These are phyloP conservation scores for Castanea sativa DNA, from an alignment of 306 rosid species.

Conservation along the genomic window DNA sequence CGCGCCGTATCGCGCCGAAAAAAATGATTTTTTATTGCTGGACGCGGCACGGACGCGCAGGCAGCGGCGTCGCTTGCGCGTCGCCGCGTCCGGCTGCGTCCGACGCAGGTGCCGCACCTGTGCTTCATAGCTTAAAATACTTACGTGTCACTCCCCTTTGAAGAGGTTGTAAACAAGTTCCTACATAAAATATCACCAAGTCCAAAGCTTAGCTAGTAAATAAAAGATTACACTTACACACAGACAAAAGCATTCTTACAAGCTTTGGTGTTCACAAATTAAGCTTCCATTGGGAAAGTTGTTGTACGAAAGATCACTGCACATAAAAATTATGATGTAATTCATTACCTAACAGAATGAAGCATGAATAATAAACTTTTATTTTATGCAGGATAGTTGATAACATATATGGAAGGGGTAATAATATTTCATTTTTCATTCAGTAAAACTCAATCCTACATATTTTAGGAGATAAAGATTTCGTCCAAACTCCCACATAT, in stretches of 20 bases:
- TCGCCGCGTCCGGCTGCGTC: too few relatives aligned
- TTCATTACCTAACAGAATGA: not conserved
- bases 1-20: too few relatives aligned
- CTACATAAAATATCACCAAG: conserved; percentile 17
- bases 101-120: too few relatives aligned
- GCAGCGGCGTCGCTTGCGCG: too few relatives aligned
- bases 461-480: not conserved
- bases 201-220: not conserved
- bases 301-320: conserved; percentile 52
- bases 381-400: not conserved
- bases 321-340: not conserved
- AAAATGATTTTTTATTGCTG: too few relatives aligned
- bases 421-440: not conserved
- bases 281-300: conserved; percentile 2
- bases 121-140: too few relatives aligned
- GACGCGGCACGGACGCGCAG: too few relatives aligned
- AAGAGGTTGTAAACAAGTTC: conserved; percentile 44
- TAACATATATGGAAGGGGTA: not conserved
- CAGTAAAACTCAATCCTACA: too few relatives aligned
- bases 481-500: not conserved
- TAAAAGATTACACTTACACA: not conserved
- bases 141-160: conserved; percentile 9
- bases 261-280: conserved; percentile 8
- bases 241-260: conserved; percentile 25
- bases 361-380: not conserved